phyloP scores from a whole-genome alignment of 768 basidiomycete species.

The Tylopilus sp. region DNA sequence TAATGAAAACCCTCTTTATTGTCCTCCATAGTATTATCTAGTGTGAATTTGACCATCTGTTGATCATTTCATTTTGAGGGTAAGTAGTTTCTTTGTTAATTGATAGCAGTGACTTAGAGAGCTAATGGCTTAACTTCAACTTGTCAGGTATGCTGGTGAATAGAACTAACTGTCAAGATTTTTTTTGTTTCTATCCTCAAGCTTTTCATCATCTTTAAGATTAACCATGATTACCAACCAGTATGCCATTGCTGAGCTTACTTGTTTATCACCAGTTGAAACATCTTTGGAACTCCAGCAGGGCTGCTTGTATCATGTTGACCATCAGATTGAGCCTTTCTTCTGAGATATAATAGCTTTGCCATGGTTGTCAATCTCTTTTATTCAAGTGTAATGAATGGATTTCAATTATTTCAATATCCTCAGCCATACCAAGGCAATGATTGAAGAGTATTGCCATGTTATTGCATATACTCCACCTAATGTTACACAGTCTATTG shows the following conservation, averaged over 20 bases:
- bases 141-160: neutral
- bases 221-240: neutral
- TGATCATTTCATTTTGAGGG: neutral
- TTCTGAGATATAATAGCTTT: neutral
- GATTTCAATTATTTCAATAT: neutral
- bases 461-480: neutral
- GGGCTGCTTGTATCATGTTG: neutral
- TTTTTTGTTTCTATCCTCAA: neutral
- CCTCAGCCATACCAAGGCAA: neutral
- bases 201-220: neutral
- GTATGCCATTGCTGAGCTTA: neutral
- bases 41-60: neutral
- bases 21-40: neutral
- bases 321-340: neutral
- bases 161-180: neutral
- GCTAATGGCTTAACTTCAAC: too few relatives aligned
- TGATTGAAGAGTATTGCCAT: neutral
- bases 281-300: neutral
- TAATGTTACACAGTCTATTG: neutral
- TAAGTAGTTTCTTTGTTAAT: neutral
- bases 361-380: constrained; percentile 4
- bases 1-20: neutral
- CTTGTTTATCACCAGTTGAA: neutral
- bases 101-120: too few relatives aligned
- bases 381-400: neutral